Conservation (phyloP, 768 basidiomycete species). For the Tylopilus intermedius region DNA sequence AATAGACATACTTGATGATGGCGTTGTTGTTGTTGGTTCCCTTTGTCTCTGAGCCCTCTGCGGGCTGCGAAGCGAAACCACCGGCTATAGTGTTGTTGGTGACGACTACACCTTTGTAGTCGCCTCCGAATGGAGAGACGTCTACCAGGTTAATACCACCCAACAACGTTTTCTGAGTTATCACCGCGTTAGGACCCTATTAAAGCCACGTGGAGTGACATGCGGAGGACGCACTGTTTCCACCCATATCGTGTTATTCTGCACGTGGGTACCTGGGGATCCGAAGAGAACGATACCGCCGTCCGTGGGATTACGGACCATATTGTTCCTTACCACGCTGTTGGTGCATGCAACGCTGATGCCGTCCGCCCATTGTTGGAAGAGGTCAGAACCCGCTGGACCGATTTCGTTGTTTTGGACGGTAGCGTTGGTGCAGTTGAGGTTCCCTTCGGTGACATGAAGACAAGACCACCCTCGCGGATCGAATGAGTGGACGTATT, state of each 20-base stretch:
- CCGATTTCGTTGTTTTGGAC: conserved; percentile 83
- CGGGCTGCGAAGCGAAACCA: conserved; percentile 54
- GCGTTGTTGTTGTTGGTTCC: conserved; percentile 57
- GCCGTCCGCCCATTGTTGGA: conserved; percentile 78
- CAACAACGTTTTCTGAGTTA: conserved; percentile 54
- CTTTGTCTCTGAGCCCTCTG: conserved; percentile 36
- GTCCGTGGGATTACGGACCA: conserved; percentile 69
- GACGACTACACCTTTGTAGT: conserved; percentile 62
- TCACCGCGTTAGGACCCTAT: background rate
- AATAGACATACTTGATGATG: conserved; percentile 60
- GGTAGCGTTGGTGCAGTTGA: conserved; percentile 57
- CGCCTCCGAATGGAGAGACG: conserved; percentile 59
- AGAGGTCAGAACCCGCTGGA: conserved; percentile 62
- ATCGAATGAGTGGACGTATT: conserved; percentile 71
- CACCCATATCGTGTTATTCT: conserved; percentile 75
- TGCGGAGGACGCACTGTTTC: conserved; percentile 44
- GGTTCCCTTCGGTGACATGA: conserved; percentile 66
- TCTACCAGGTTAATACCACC: conserved; percentile 82
- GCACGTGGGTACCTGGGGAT: conserved; percentile 63
- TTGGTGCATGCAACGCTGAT: conserved; percentile 69
- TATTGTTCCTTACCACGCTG: conserved; percentile 59
- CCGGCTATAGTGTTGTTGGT: conserved; percentile 63
- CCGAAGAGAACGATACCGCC: conserved; percentile 80
- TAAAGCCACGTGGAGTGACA: background rate
- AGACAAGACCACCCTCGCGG: conserved; percentile 82